These are phyloP conservation scores for Litchi chinensis DNA, from an alignment of 345 rosid species.

Conservation along the genomic window DNA sequence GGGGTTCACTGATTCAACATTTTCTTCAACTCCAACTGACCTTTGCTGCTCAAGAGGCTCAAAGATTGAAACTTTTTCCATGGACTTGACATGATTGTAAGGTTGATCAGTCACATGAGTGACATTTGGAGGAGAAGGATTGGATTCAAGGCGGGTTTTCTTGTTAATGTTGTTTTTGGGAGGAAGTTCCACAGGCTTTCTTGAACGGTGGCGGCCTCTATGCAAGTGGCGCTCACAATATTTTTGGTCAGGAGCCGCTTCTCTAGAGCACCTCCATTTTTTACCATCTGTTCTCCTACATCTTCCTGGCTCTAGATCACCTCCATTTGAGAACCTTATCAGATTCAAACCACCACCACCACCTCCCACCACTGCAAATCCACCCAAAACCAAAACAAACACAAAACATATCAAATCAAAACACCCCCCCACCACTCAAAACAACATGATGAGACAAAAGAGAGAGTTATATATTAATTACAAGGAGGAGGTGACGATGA, in stretches of 20 bases:
- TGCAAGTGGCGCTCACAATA: constrained; percentile 88
- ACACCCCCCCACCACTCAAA: background rate
- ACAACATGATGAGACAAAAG: background rate
- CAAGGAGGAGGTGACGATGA: constrained; percentile 31
- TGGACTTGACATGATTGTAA: constrained; percentile 16
- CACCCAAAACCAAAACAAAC: background rate
- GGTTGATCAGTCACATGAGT: constrained; percentile 10
- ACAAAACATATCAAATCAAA: background rate
- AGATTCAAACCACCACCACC: constrained; percentile 37
- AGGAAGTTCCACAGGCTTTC: constrained; percentile 91
- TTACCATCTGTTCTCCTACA: constrained; percentile 87
- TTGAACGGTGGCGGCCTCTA: constrained; percentile 97
- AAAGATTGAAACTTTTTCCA: constrained; percentile 23
- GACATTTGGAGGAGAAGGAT: background rate
- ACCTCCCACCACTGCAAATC: constrained; percentile 37
- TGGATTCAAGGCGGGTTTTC: constrained; percentile 31
- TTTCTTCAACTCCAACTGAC: constrained; percentile 15
- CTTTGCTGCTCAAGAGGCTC: constrained; percentile 34
- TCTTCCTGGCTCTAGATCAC: constrained; percentile 80
- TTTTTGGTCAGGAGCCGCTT: constrained; percentile 69
- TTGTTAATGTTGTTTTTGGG: constrained; percentile 23
- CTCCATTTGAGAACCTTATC: constrained; percentile 33
- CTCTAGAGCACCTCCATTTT: constrained; percentile 91
- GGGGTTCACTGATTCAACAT: background rate
- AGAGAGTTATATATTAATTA: constrained; percentile 5